phyloP scores from a whole-genome alignment of 176 grass and related monocot genomes.

The Canna indica region DNA sequence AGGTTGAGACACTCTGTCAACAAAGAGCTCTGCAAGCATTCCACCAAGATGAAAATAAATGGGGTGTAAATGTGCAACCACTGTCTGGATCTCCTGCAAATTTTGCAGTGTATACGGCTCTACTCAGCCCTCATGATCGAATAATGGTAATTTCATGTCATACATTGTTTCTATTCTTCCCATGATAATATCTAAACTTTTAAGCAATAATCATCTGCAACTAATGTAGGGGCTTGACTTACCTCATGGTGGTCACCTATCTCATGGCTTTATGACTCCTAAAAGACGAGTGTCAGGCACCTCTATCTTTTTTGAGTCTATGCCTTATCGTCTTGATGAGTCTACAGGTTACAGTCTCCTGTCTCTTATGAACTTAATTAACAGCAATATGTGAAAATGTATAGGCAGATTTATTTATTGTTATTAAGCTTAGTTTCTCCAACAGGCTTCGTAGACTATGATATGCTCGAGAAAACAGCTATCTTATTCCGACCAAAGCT shows the following conservation, averaged over 20 bases:
- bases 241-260: conserved; percentile 15
- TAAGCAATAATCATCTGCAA: background rate
- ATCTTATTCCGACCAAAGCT: conserved; percentile 14
- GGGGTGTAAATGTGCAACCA: conserved; percentile 19
- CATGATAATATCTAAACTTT: background rate
- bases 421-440: background rate
- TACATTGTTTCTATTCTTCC: background rate
- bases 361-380: background rate
- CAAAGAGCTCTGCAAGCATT: conserved; percentile 18
- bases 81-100: conserved; percentile 18
- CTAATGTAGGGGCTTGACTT: conserved; percentile 7
- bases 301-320: conserved; percentile 18
- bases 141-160: conserved; percentile 9
- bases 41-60: conserved; percentile 6
- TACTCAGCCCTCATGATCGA: conserved; percentile 12
- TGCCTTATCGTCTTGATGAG: conserved; percentile 17
- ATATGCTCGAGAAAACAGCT: conserved; percentile 22
- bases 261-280: conserved; percentile 18
- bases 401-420: too few relatives aligned
- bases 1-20: conserved; percentile 18
- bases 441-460: conserved; percentile 10
- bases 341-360: conserved; percentile 1
- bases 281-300: conserved; percentile 20
- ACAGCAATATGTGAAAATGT: background rate
- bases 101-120: conserved; percentile 18